phyloP scores from a whole-genome alignment of 257 asterid species.

The Coffea canephora region DNA sequence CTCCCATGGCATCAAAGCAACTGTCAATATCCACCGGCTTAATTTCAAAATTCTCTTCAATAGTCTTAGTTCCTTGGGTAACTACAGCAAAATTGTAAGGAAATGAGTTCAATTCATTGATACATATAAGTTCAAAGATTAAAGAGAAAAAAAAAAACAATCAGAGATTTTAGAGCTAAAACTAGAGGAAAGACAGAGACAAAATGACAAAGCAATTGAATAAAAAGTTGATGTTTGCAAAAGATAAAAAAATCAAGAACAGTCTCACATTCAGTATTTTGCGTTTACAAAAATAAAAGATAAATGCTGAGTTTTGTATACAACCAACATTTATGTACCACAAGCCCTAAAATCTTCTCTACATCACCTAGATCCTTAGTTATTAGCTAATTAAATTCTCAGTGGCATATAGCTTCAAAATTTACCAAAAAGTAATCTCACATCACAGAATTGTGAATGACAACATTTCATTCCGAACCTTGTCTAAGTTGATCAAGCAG shows the following conservation, averaged over 20 bases:
- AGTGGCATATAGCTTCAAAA: background rate
- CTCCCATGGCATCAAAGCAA: slow-evolving; percentile 29
- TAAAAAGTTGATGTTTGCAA: background rate
- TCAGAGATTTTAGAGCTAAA: background rate
- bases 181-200: too few species aligned
- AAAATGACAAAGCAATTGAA: background rate
- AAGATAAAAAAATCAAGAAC: background rate
- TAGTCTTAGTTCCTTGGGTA: slow-evolving; percentile 30
- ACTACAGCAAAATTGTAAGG: slow-evolving; percentile 34
- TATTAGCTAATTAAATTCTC: background rate
- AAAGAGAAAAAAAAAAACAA: too few species aligned
- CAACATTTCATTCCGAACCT: background rate
- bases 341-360: background rate
- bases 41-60: slow-evolving; percentile 22
- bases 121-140: background rate
- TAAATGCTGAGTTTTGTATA: background rate
- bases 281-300: background rate
- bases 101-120: background rate
- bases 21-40: slow-evolving; percentile 33
- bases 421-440: background rate
- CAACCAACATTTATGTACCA: background rate
- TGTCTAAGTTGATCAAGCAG: background rate
- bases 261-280: background rate
- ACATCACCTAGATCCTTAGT: background rate
- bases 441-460: background rate